Evolutionary conservation across 2,329 filamentous ascomycete genomes (phyloP).

Genomic region (Penicillium olsonii): DNA sequence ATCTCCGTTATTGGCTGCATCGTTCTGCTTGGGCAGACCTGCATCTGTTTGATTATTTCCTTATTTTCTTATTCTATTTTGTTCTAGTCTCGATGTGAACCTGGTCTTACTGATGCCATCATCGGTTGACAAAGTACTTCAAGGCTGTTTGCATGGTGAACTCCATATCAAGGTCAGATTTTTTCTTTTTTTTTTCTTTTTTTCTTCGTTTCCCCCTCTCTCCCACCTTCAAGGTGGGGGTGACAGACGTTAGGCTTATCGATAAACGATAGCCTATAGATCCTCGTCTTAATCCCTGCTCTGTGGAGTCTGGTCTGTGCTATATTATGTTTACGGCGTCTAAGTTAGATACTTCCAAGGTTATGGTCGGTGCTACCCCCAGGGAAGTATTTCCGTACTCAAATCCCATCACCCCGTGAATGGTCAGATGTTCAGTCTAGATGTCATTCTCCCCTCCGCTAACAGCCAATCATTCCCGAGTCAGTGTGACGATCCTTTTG

Average conservation of each 20-base stretch:
- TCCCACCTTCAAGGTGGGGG: neutral
- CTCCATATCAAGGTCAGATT: too few species aligned
- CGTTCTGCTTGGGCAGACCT: conserved; percentile 64
- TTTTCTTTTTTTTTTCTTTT: neutral
- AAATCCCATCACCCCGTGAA: conserved; percentile 2
- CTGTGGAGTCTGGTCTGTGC: conserved; percentile 11
- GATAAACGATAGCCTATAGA: conserved; percentile 20
- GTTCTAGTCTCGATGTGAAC: neutral
- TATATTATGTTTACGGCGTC: conserved; percentile 8
- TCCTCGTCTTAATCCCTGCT: conserved; percentile 5
- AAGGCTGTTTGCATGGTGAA: neutral
- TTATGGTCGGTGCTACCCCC: neutral
- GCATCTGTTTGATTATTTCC: conserved; percentile 15
- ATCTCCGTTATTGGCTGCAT: conserved; percentile 59
- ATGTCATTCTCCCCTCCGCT: conserved; percentile 7
- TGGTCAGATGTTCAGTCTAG: conserved; percentile 5
- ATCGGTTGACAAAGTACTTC: neutral
- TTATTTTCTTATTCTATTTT: neutral
- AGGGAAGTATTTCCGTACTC: neutral
- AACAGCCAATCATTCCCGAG: conserved; percentile 11
- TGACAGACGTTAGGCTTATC: conserved; percentile 13
- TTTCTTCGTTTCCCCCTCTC: neutral
- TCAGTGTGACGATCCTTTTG: conserved; percentile 11
- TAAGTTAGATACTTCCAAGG: conserved; percentile 1
- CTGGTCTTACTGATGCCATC: neutral